Percentiles rank a stretch among this genome's conserved stretches.
Evolutionary conservation across 140 eudicot genomes (phyloP).

Genomic region (Flaveria floridana): DNA sequence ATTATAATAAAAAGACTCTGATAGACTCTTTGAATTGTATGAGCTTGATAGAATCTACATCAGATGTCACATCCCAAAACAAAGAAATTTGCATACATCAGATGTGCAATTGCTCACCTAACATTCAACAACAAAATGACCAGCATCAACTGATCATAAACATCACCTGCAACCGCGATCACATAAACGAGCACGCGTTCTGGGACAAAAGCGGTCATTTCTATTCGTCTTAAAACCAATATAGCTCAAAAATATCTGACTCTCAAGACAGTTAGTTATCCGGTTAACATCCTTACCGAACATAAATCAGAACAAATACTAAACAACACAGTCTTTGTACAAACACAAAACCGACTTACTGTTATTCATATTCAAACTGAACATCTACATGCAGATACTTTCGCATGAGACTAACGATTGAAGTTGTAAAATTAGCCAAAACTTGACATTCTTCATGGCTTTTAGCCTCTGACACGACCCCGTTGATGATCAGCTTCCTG

Average conservation of each 20-base stretch:
- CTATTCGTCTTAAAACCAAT: neutral
- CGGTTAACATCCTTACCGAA: neutral
- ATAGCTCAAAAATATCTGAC: neutral
- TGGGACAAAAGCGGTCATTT: neutral
- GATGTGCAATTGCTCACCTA: too few species aligned
- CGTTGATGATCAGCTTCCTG: constrained; percentile 65
- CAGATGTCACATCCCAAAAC: neutral
- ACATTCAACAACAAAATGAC: neutral
- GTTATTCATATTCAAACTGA: constrained; percentile 71
- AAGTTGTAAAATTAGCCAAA: constrained; percentile 69
- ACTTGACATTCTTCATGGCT: constrained; percentile 75
- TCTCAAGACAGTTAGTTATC: neutral
- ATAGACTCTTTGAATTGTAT: neutral
- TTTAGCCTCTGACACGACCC: constrained; percentile 75
- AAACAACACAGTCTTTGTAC: constrained; percentile 7
- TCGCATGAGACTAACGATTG: constrained; percentile 74
- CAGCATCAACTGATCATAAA: neutral
- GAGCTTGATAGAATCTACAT: neutral
- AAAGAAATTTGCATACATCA: too few species aligned
- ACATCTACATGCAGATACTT: constrained; percentile 69
- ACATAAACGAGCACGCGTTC: neutral
- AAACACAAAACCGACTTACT: neutral
- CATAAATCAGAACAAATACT: neutral
- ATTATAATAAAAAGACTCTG: neutral
- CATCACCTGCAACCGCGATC: neutral